Evolutionary conservation across 306 rosid species (phyloP), one percentile per base, ranked within the genome.

Genomic region (Styphnolobium japonicum): DNA sequence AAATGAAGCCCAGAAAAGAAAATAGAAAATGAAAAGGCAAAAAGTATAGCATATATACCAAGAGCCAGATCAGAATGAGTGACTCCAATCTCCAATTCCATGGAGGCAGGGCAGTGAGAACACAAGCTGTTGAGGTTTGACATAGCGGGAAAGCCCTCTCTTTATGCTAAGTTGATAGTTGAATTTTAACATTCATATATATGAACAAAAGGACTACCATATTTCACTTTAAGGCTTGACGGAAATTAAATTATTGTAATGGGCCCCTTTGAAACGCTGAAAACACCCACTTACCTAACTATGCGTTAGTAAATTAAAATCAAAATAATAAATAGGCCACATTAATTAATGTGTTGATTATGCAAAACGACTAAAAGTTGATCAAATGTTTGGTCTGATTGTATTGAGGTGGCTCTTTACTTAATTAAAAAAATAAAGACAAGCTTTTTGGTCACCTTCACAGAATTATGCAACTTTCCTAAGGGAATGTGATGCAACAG

Each of bases 41-140:
- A 34, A 19, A 6, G 40, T n/a, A 64, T 49, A 51, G 5, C 15
- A 29, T 19, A 14, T 2, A 43, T 73, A 81, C 80, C 84, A 3
- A 73, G 63, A 53, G 53, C 36, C 12, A 43, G 45, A 57, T 67
- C 64, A 56, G 80, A 22, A 45, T 22, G 19, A 15, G 76, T 43
- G 80, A 4, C 33, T 81, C 56, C 80, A 43, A 45, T 66, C 10
- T 33, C 76, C 46, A 56, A 45, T 33, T 81, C 80, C 80, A 81
- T 66, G 63, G 85, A 55, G 22, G 53, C 64, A 67, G 64, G 14
- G 40, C 19, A 25, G 46, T 80, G 53, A 74, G 70, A 75, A 56
- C 16, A 66, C 43, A 73, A 73, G 63, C 43, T 33, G 7, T 53
- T 29, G 53, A 12, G 53, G 45, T 73, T 31, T 29, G 60, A 65